Percentiles rank a stretch among this genome's conserved stretches.
Conservation (phyloP, 345 rosid genomes). For the Rhizophora mangle region DNA sequence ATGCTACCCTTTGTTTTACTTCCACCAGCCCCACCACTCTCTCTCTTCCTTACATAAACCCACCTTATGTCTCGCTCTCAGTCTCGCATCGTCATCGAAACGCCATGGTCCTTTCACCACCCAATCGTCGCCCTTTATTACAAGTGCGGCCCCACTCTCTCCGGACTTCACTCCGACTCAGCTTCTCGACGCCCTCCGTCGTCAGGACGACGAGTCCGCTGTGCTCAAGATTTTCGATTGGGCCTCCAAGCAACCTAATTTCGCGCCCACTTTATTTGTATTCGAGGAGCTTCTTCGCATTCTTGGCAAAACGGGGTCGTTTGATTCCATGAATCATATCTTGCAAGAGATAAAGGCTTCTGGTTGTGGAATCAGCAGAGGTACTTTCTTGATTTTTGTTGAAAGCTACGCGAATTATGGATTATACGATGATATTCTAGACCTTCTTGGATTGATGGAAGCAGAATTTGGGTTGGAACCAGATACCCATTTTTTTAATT, state of each 20-base stretch:
- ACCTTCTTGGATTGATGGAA: conserved; percentile 52
- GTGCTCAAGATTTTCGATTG: conserved; percentile 60
- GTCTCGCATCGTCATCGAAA: conserved; percentile 32
- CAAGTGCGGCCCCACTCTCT: conserved; percentile 27
- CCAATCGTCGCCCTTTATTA: conserved; percentile 24
- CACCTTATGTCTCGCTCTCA: conserved; percentile 31
- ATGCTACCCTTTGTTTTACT: conserved; percentile 47
- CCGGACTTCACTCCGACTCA: conserved; percentile 57
- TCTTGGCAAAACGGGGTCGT: conserved; percentile 63
- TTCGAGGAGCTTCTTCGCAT: conserved; percentile 67
- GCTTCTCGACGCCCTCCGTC: conserved; percentile 76
- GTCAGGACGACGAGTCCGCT: conserved; percentile 59
- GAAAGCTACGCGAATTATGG: conserved; percentile 60
- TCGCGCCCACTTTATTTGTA: conserved; percentile 45
- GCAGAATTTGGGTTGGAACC: conserved; percentile 49
- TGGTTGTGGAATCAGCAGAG: conserved; percentile 38
- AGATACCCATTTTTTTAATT: conserved; percentile 64
- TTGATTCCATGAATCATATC: conserved; percentile 55
- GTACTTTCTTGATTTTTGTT: conserved; percentile 51
- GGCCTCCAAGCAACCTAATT: conserved; percentile 79
- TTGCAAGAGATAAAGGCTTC: conserved; percentile 52
- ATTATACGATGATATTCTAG: conserved; percentile 53
- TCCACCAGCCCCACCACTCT: conserved; percentile 18
- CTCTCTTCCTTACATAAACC: conserved; percentile 34
- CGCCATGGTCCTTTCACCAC: conserved; percentile 25